A percentile compares a stretch with the other conserved stretches of the same genome.
phyloP scores from a whole-genome alignment of 2,329 filamentous ascomycete genomes.

The Dendryphion nanum region DNA sequence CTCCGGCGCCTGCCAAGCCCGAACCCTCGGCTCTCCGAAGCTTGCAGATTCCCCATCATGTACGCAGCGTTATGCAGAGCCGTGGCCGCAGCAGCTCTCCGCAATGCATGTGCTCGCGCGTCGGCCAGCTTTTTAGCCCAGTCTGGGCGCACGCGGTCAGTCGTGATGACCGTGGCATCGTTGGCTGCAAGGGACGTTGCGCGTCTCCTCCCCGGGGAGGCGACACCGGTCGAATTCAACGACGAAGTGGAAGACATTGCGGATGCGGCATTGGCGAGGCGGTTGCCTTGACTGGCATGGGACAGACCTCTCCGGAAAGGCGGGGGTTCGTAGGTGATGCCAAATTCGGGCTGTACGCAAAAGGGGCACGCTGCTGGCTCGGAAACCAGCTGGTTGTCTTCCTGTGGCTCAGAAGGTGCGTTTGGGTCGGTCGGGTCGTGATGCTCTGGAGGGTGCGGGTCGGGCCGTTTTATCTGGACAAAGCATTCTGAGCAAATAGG shows the following conservation, averaged over 20 bases:
- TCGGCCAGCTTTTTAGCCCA: constrained; percentile 88
- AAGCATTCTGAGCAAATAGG: constrained; percentile 98
- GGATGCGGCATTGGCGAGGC: constrained; percentile 57
- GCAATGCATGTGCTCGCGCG: constrained; percentile 79
- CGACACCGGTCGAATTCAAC: constrained; percentile 57
- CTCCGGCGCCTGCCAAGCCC: constrained; percentile 45
- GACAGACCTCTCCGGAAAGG: constrained; percentile 81
- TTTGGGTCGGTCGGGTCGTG: constrained; percentile 44
- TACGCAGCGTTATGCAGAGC: constrained; percentile 94
- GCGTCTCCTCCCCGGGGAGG: constrained; percentile 52
- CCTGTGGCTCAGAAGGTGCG: constrained; percentile 45
- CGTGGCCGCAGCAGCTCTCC: constrained; percentile 87
- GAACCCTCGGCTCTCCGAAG: constrained; percentile 51
- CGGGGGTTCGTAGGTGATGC: constrained; percentile 89
- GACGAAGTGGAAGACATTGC: constrained; percentile 88
- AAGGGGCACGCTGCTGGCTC: constrained; percentile 93
- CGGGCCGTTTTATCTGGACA: constrained; percentile 93
- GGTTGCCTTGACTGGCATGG: constrained; percentile 59
- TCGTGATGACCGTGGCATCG: constrained; percentile 84
- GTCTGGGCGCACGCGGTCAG: constrained; percentile 87
- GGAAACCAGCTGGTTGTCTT: constrained; percentile 70
- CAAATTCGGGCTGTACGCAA: constrained; percentile 92
- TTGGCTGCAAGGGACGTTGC: constrained; percentile 75
- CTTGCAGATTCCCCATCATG: constrained; percentile 64
- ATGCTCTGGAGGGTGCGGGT: constrained; percentile 86